phyloP scores from a whole-genome alignment of 2,329 filamentous ascomycete genomes.

The Hortaea werneckii region DNA sequence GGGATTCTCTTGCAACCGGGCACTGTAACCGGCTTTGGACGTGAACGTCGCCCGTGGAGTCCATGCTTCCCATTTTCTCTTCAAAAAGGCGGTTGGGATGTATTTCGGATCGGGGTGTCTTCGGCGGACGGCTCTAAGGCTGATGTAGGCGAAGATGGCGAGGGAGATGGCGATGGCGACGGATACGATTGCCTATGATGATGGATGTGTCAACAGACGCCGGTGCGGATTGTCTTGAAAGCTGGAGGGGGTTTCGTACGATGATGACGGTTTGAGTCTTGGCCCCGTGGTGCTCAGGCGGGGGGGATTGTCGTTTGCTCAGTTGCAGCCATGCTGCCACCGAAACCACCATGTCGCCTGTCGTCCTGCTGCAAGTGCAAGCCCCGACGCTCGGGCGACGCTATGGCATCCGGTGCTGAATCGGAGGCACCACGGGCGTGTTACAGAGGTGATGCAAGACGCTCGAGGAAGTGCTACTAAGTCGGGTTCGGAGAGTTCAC shows the following conservation, averaged over 20 bases:
- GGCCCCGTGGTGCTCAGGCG: background rate
- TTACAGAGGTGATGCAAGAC: no score
- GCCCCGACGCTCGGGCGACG: no score
- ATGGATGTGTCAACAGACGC: background rate
- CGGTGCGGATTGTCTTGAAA: background rate
- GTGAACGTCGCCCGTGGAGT: slow-evolving; percentile 12
- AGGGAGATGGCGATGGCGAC: slow-evolving; percentile 8
- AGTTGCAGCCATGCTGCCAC: background rate
- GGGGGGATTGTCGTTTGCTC: background rate
- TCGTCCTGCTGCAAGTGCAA: no score
- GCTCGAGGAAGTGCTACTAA: no score
- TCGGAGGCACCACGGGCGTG: no score
- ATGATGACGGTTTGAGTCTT: background rate
- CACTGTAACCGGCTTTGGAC: slow-evolving; percentile 22
- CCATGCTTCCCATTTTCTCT: slow-evolving; percentile 25
- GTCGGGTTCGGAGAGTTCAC: no score
- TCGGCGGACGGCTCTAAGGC: slow-evolving; percentile 12
- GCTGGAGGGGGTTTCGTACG: background rate
- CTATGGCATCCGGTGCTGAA: no score
- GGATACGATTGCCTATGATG: slow-evolving; percentile 7
- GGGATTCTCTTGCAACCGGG: slow-evolving; percentile 18
- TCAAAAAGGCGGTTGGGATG: slow-evolving; percentile 23
- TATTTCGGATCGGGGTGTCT: slow-evolving; percentile 20
- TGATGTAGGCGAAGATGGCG: slow-evolving; percentile 8
- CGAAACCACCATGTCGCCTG: background rate